Evolutionary conservation across 306 rosid genomes (phyloP).

Genomic region (Trifolium repens): DNA sequence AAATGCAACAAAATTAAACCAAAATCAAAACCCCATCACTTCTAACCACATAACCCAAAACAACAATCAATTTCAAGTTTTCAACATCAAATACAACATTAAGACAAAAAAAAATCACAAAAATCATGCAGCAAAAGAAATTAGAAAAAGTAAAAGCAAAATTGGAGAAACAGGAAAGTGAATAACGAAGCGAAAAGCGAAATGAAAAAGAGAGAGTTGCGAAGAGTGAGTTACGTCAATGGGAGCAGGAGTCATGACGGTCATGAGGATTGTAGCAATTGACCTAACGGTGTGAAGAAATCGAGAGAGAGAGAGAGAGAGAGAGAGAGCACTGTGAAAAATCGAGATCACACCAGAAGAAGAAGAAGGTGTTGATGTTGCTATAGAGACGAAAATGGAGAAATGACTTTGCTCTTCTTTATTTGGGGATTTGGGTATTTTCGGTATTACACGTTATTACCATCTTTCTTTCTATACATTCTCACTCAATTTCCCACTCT

Average conservation of each 20-base stretch:
- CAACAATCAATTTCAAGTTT: slow-evolving; percentile 36
- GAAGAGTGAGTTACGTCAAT: slow-evolving; percentile 63
- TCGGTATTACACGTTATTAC: slow-evolving; percentile 38
- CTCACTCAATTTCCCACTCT: too few species aligned
- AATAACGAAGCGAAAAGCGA: slow-evolving; percentile 13
- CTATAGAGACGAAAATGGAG: slow-evolving; percentile 39
- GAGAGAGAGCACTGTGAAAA: slow-evolving; percentile 32
- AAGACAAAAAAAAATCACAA: background rate
- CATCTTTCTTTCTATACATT: background rate
- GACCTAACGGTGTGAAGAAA: slow-evolving; percentile 37
- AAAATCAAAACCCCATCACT: slow-evolving; percentile 43
- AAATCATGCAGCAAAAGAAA: slow-evolving; percentile 25
- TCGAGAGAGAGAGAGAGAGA: slow-evolving; percentile 53
- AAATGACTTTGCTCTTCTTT: slow-evolving; percentile 36
- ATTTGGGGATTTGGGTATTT: slow-evolving; percentile 43
- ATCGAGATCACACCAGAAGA: slow-evolving; percentile 55
- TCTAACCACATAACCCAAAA: slow-evolving; percentile 10
- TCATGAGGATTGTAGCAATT: slow-evolving; percentile 60
- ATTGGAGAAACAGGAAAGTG: slow-evolving; percentile 36
- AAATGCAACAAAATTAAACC: slow-evolving; percentile 49
- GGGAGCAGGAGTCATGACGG: slow-evolving; percentile 78
- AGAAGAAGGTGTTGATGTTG: slow-evolving; percentile 37
- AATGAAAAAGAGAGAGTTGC: slow-evolving; percentile 31
- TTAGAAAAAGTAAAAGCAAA: background rate
- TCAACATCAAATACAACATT: slow-evolving; percentile 36